phyloP scores from a whole-genome alignment of 148 eudicot genomes.

The Simmondsia chinensis region DNA sequence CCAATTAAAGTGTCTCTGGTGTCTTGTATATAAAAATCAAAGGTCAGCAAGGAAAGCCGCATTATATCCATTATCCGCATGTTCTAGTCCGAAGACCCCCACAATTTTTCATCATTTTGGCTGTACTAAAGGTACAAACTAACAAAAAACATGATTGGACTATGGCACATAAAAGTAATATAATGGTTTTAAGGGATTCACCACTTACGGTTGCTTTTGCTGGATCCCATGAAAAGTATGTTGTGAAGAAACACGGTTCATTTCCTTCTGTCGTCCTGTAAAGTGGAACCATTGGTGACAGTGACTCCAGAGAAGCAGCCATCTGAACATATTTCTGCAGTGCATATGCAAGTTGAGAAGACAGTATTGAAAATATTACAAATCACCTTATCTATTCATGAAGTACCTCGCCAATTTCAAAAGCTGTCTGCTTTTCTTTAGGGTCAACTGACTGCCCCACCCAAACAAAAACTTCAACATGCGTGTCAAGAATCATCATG shows the following conservation, averaged over 20 bases:
- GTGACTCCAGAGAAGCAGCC: constrained; percentile 76
- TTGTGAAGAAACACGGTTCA: constrained; percentile 96
- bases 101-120: no score
- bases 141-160: background rate
- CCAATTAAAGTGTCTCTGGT: no score
- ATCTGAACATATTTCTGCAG: constrained; percentile 75
- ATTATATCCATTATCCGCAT: no score
- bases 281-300: constrained; percentile 64
- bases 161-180: background rate
- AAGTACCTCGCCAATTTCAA: constrained; percentile 84
- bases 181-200: background rate
- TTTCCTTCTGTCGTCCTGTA: constrained; percentile 90
- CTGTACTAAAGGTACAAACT: no score
- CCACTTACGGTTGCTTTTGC: constrained; percentile 81
- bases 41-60: no score
- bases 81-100: no score
- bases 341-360: constrained; percentile 3
- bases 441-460: constrained; percentile 87
- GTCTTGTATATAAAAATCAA: no score
- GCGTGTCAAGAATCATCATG: constrained; percentile 86
- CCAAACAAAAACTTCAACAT: constrained; percentile 93
- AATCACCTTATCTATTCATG: constrained; percentile 1
- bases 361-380: background rate
- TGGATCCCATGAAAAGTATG: constrained; percentile 88
- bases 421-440: constrained; percentile 82